Base-by-base conservation (phyloP, 176 grass and related monocot genomes). In the Bothriochloa decipiens region DNA sequence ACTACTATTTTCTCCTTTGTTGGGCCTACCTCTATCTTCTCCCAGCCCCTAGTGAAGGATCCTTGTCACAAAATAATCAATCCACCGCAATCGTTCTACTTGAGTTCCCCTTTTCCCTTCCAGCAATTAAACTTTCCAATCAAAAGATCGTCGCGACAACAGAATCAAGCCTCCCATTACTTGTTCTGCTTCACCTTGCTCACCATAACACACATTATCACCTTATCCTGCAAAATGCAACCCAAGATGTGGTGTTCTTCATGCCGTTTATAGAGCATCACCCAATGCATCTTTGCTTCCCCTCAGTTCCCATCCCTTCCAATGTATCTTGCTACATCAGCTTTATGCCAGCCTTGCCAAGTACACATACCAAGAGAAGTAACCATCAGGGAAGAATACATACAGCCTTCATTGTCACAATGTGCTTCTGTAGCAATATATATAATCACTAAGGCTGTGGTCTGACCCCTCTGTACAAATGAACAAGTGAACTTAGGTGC, bases 391-490 rank as follows among this genome's bases (percentile, higher is more conserved):
- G 36, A 70, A 41, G 22, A n/a, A 10, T 50, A 50, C 47, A 69
- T 69, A 37, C 66, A 37, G 8, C 15, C 15, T 68, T 68, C 7
- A 68, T 20, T 22, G 18, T 7, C 8, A 41, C 20, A 70, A 40
- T 70, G 22, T 41, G 37, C n/a, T 41, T 70, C 36, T 70, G 11
- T 70, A 4, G 14, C 2, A 46, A 25, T 63, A 39, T 41, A 25
- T 63, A 39, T 41, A 63, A 42, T 33, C 17, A 86, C 39, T 57
- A 75, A 65, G 58, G 52, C 47, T 49, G 18, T 71, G 29, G 73
- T 73, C 60, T 91, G 77, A 97, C 94, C 91, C 82, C 84, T 83
- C 89, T 88, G 45, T 83, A 49, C 47, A 84, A 76, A 61, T 91
- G 87, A 86, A 90, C 81, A 90, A 92, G 71, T 66, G 72, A 90